Percentiles rank a stretch among this genome's conserved stretches.
Conservation (phyloP, 2,329 filamentous ascomycete genomes). For the Fusarium cicatricum region DNA sequence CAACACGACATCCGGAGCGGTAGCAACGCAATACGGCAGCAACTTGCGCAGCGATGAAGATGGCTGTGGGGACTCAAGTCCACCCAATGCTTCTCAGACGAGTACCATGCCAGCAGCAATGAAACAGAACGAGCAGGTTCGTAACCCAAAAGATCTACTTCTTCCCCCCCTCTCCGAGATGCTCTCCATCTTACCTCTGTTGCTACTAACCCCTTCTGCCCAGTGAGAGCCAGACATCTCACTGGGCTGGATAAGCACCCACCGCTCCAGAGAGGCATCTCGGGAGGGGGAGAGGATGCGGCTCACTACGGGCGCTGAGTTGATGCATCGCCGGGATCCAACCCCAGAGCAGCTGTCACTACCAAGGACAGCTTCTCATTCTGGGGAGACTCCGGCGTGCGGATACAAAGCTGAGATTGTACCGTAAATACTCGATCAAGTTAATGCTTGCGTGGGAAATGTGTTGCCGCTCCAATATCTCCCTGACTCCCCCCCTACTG, state of each 20-base stretch:
- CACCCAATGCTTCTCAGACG: slow-evolving; percentile 17
- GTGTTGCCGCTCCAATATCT: slow-evolving; percentile 82
- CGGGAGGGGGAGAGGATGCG: slow-evolving; percentile 56
- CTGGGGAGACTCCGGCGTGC: slow-evolving; percentile 52
- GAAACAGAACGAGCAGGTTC: slow-evolving; percentile 51
- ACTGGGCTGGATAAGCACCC: slow-evolving; percentile 10
- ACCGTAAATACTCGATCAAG: slow-evolving; percentile 97
- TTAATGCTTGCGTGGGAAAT: slow-evolving; percentile 99
- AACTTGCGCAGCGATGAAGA: slow-evolving; percentile 16
- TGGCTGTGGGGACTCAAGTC: slow-evolving; percentile 14
- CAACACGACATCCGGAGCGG: slow-evolving; percentile 61
- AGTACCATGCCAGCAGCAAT: slow-evolving; percentile 29
- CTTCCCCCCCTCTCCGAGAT: slow-evolving; percentile 42
- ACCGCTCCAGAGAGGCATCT: slow-evolving; percentile 41
- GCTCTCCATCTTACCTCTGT: slow-evolving; percentile 33
- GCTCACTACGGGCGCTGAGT: slow-evolving; percentile 90
- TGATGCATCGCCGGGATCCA: slow-evolving; percentile 61
- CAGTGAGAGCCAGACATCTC: background rate
- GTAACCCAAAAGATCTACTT: slow-evolving; percentile 52
- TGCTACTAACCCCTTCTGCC: slow-evolving; percentile 37
- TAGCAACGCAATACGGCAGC: slow-evolving; percentile 59
- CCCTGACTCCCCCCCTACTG: slow-evolving; percentile 33
- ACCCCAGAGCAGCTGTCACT: slow-evolving; percentile 46
- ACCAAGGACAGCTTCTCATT: background rate
- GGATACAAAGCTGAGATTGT: slow-evolving; percentile 86